A percentile compares a stretch with the other conserved stretches of the same genome.
phyloP scores from a whole-genome alignment of 2,329 filamentous ascomycete species.

The Pseudogymnoascus sp. region DNA sequence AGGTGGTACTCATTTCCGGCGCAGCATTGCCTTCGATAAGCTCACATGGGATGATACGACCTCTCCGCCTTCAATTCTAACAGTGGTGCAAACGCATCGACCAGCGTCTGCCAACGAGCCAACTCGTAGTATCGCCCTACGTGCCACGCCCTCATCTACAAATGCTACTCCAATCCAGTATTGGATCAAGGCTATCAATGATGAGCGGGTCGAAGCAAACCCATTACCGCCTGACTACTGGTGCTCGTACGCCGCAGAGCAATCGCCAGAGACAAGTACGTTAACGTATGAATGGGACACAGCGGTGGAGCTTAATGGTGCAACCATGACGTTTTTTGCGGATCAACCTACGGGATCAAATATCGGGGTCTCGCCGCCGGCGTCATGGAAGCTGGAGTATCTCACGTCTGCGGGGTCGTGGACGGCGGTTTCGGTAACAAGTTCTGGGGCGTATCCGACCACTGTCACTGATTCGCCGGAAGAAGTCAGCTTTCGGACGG shows the following conservation, averaged over 20 bases:
- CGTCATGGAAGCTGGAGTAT: background rate
- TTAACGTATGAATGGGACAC: slow-evolving; percentile 30
- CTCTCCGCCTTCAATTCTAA: slow-evolving; percentile 21
- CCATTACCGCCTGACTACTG: slow-evolving; percentile 35
- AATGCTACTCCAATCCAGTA: slow-evolving; percentile 33
- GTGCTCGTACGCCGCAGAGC: slow-evolving; percentile 30
- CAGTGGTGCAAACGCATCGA: slow-evolving; percentile 28
- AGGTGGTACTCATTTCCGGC: slow-evolving; percentile 32
- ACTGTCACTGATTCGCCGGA: slow-evolving; percentile 24
- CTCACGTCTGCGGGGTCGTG: background rate
- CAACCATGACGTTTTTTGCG: background rate
- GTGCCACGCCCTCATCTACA: slow-evolving; percentile 20
- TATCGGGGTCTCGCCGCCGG: background rate
- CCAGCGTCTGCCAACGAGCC: slow-evolving; percentile 19
- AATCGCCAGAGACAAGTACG: slow-evolving; percentile 27
- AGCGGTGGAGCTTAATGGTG: background rate
- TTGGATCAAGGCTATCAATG: slow-evolving; percentile 32
- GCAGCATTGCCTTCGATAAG: slow-evolving; percentile 32
- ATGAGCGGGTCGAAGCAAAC: slow-evolving; percentile 26
- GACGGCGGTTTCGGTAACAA: slow-evolving; percentile 22
- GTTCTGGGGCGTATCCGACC: slow-evolving; percentile 22
- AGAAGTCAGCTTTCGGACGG: slow-evolving; percentile 26
- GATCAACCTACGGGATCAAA: background rate
- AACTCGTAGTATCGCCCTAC: slow-evolving; percentile 31
- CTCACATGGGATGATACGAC: slow-evolving; percentile 30